Evolutionary conservation across 2,329 filamentous ascomycete genomes (phyloP).

Genomic region (Fusarium falciforme): DNA sequence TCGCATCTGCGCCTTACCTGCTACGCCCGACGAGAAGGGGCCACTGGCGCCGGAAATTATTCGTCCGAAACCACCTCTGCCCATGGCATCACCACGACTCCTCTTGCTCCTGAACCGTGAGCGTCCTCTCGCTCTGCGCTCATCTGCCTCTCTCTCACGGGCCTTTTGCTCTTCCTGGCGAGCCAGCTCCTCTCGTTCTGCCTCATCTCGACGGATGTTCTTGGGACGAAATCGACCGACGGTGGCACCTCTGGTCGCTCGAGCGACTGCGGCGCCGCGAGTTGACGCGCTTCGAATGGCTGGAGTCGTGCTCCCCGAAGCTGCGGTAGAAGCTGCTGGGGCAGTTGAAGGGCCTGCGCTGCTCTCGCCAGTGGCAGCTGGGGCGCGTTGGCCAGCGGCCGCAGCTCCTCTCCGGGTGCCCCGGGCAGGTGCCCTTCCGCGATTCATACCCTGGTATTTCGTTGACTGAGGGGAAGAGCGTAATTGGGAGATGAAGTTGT

Average conservation of each 20-base stretch:
- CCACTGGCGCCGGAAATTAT: conserved; percentile 52
- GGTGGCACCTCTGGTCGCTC: conserved; percentile 51
- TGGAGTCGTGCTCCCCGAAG: conserved; percentile 30
- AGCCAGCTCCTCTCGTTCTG: conserved; percentile 60
- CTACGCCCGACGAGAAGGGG: conserved; percentile 51
- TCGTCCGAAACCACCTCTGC: conserved; percentile 53
- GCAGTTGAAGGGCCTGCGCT: conserved; percentile 26
- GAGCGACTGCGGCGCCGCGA: conserved; percentile 49
- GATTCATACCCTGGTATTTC: conserved; percentile 43
- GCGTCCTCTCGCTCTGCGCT: conserved; percentile 52
- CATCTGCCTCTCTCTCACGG: conserved; percentile 54
- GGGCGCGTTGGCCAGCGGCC: conserved; percentile 40
- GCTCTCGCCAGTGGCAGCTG: conserved; percentile 31
- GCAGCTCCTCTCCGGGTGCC: conserved; percentile 48
- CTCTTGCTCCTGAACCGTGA: conserved; percentile 56
- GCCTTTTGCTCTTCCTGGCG: conserved; percentile 58
- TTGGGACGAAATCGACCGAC: conserved; percentile 60
- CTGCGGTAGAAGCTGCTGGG: conserved; percentile 25
- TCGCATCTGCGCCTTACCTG: conserved; percentile 35
- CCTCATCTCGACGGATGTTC: conserved; percentile 62
- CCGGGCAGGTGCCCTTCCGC: conserved; percentile 48
- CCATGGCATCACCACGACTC: conserved; percentile 59
- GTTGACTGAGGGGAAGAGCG: background rate
- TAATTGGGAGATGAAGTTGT: conserved; percentile 6
- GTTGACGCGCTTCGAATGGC: conserved; percentile 39